phyloP scores from a whole-genome alignment of 2,329 filamentous ascomycete genomes.

The Claviceps capensis region DNA sequence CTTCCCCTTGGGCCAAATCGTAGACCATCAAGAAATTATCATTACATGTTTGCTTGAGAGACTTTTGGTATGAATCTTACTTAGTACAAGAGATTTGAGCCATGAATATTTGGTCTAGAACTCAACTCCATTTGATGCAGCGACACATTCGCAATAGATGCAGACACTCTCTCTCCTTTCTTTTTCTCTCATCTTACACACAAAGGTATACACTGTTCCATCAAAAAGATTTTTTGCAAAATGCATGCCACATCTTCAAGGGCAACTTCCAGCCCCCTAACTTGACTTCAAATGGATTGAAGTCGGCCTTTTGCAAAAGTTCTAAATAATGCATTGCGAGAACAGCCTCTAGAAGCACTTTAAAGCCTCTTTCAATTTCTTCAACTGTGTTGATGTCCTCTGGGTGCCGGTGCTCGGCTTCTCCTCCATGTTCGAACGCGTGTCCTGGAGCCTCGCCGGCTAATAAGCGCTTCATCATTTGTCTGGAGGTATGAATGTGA shows the following conservation, averaged over 20 bases:
- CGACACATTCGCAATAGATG: too few species aligned
- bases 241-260: constrained; percentile 51
- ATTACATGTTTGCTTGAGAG: too few species aligned
- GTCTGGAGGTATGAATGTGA: constrained; percentile 82
- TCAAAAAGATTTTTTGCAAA: constrained; percentile 35
- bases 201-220: constrained; percentile 1
- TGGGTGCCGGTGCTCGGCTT: constrained; percentile 49
- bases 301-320: constrained; percentile 65
- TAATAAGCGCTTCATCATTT: constrained; percentile 74
- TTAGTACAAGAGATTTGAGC: too few species aligned
- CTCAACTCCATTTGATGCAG: too few species aligned
- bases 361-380: constrained; percentile 51
- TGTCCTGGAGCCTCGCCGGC: constrained; percentile 65
- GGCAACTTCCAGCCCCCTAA: constrained; percentile 65
- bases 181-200: too few species aligned
- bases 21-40: too few species aligned
- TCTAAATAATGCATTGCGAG: constrained; percentile 68
- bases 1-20: too few species aligned
- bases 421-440: constrained; percentile 75
- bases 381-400: constrained; percentile 22
- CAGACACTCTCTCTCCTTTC: too few species aligned
- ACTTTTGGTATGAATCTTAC: too few species aligned
- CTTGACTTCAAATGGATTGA: constrained; percentile 62
- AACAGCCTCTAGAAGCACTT: constrained; percentile 67
- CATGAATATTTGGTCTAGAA: too few species aligned